Evolutionary conservation across 169 alveolate genomes (phyloP).

Genomic region (Plasmodium gonderi): DNA sequence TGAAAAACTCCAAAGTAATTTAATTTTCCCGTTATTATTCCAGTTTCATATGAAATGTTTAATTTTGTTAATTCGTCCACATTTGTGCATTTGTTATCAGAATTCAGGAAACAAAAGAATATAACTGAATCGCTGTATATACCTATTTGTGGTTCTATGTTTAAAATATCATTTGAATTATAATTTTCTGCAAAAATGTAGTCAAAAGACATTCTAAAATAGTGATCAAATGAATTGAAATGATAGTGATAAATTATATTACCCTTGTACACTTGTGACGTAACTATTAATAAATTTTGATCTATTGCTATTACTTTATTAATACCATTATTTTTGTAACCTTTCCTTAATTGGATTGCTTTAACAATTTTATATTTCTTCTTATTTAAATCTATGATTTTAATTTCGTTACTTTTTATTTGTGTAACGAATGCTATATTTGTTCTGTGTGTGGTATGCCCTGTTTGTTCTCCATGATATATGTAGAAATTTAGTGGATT

Average conservation of each 20-base stretch:
- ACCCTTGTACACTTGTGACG: conserved; percentile 8
- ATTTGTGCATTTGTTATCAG: conserved; percentile 34
- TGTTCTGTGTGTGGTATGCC: conserved; percentile 24
- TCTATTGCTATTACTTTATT: conserved; percentile 43
- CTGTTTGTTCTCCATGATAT: conserved; percentile 28
- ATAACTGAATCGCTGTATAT: conserved; percentile 39
- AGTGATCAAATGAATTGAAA: conserved; percentile 62
- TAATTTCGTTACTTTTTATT: conserved; percentile 64
- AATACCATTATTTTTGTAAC: conserved; percentile 41
- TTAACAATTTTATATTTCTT: conserved; percentile 59
- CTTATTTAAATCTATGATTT: conserved; percentile 64
- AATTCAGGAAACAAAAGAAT: conserved; percentile 66
- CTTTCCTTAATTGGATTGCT: conserved; percentile 37
- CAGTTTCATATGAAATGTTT: conserved; percentile 35
- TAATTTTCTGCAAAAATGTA: conserved; percentile 47
- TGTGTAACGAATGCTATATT: conserved; percentile 70
- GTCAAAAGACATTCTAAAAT: conserved; percentile 52
- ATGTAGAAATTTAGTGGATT: conserved; percentile 45
- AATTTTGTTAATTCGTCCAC: conserved; percentile 62
- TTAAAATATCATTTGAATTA: conserved; percentile 38
- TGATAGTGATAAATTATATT: conserved; percentile 71
- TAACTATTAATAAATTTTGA: conserved; percentile 62
- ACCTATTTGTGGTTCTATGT: conserved; percentile 50
- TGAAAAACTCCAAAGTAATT: conserved; percentile 55
- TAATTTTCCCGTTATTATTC: conserved; percentile 62